These are phyloP conservation scores for Pyricularia sp. DNA, from an alignment of 2,329 filamentous ascomycete genomes.

Conservation along the genomic window DNA sequence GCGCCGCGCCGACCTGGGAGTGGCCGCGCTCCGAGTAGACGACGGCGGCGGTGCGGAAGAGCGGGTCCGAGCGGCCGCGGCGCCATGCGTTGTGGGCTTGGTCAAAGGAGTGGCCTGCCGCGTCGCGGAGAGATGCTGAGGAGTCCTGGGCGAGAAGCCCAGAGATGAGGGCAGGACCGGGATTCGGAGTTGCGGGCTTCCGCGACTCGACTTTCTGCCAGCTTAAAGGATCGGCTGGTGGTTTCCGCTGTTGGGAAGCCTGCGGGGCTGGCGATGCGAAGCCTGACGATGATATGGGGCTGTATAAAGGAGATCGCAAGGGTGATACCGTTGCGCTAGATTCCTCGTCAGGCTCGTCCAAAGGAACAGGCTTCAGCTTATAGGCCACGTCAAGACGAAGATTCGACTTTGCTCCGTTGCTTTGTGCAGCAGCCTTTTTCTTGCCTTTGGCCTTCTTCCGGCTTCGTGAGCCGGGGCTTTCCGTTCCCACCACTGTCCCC, in stretches of 20 bases:
- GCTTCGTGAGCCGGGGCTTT: slow-evolving; percentile 19
- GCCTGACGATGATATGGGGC: not conserved
- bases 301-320: not conserved
- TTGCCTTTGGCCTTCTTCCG: slow-evolving; percentile 24
- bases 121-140: not conserved
- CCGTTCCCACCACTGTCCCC: slow-evolving; percentile 62
- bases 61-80: slow-evolving; percentile 55
- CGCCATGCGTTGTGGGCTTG: slow-evolving; percentile 31
- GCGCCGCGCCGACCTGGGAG: slow-evolving; percentile 49
- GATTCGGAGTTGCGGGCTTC: not conserved
- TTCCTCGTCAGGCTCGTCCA: slow-evolving; percentile 12
- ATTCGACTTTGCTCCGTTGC: slow-evolving; percentile 27
- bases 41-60: slow-evolving; percentile 66
- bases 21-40: slow-evolving; percentile 67
- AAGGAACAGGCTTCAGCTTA: slow-evolving; percentile 24
- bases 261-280: not conserved
- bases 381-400: slow-evolving; percentile 27
- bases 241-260: not conserved
- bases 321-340: not conserved
- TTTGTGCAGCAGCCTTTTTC: slow-evolving; percentile 3
- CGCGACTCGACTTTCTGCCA: slow-evolving; percentile 2
- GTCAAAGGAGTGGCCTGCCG: slow-evolving; percentile 16
- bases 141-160: slow-evolving; percentile 4
- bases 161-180: not conserved
- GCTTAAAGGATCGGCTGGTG: not conserved